Conservation (phyloP, 192 early-diverging fungal species). For the Coemansia sp. region DNA sequence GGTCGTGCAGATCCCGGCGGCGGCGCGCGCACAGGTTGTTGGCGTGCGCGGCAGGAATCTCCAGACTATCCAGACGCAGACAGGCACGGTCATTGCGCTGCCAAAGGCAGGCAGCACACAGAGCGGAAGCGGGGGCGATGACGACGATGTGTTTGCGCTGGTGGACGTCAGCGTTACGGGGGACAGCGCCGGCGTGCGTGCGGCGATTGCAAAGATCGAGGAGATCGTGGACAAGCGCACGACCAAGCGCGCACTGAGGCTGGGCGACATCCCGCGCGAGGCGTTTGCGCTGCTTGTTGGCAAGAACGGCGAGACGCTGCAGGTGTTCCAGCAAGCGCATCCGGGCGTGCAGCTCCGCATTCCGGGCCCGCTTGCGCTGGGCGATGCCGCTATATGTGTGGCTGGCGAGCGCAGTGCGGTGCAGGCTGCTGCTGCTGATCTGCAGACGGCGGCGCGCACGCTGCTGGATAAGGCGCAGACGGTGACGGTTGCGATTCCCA, state of each 20-base stretch:
- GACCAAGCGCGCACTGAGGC: conserved; percentile 65
- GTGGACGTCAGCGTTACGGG: conserved; percentile 77
- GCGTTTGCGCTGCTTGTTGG: conserved; percentile 86
- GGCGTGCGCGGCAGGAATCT: conserved; percentile 82
- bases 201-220: conserved; percentile 86
- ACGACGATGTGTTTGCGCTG: conserved; percentile 61
- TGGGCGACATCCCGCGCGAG: conserved; percentile 67
- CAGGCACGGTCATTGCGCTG: conserved; percentile 74
- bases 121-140: conserved; percentile 29
- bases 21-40: conserved; percentile 78
- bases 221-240: conserved; percentile 75
- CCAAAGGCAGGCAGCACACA: conserved; percentile 47
- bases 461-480: conserved; percentile 68
- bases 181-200: conserved; percentile 75
- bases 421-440: conserved; percentile 60
- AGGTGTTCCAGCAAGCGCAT: conserved; percentile 62
- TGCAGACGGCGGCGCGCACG: conserved; percentile 62
- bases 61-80: conserved; percentile 71
- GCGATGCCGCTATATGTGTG: conserved; percentile 63
- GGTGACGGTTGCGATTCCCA: conserved; percentile 72
- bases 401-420: conserved; percentile 78
- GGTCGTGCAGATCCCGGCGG: conserved; percentile 70
- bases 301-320: conserved; percentile 60
- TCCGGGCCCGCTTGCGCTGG: conserved; percentile 56
- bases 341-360: conserved; percentile 76